Evolutionary conservation across 371 early-diverging fungal species (phyloP), one percentile per base, ranked within the genome.

Genomic region (Mucor piriformis): DNA sequence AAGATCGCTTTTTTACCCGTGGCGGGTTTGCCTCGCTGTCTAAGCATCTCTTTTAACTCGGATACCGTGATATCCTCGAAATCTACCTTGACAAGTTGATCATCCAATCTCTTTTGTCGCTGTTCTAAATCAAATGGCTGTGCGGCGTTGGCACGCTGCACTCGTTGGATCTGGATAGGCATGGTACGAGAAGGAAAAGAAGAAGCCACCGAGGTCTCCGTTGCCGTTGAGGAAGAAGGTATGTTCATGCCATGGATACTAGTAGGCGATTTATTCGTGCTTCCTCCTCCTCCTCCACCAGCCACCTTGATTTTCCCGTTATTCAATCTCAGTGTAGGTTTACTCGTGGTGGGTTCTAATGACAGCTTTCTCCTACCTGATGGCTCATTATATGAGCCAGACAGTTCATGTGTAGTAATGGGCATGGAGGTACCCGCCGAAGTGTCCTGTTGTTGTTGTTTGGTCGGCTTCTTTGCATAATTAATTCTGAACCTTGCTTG

Each of bases 31-130:
- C 88, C 87, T 23, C 92, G 77, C 57, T 85, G 83, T 24, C 89
- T 69, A 29, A 91, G 59, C 81, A 89, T 83, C 23, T 91, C 90
- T 61, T 91, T 91, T 29, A 91, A 71, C 66, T 90, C 89, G 6
- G 84, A 70, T 0, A 91, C 92, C 0, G 92, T 91, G 29, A 91
- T 84, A 66, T 91, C 92, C 20, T 88, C 83, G 64, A 90, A 89
- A 50, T 91, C 80, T 11, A 86, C 83, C 27, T 77, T 81, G 15
- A 77, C 80, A 49, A 91, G 76, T 35, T 83, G 84, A 34, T 84
- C 84, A 60, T 91, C 88, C 37, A 88, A 57, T 44, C 70, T 64
- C n/a, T 71, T 73, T 47, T 77, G 73, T 12, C 71, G 70, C 32
- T 83, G 81, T 52, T 79, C 83, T 29, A 74, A 64, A 24, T 77